Evolutionary conservation across 257 asterid genomes (phyloP), one percentile per base, ranked within the genome.

Genomic region (Salvia miltiorrhiza): DNA sequence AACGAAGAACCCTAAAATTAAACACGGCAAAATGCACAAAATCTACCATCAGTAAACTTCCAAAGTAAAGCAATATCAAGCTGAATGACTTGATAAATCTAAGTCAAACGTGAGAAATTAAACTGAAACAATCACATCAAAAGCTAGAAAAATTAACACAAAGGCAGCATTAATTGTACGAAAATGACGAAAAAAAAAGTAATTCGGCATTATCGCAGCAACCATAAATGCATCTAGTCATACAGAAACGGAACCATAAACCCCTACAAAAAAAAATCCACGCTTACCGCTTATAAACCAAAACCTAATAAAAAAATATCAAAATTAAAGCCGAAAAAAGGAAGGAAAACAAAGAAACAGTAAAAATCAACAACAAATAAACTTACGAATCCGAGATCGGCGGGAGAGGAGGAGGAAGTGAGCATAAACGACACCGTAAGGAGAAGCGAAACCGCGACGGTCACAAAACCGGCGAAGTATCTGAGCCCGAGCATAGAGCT

Each of bases 351-450:
- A 9, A 71, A 33, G 3, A 8, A 41, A 24, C 7, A 57, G 16
- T 6, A 47, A 61, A 23, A 50, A 71, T 35, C 9, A 67, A 19
- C 17, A 56, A 55, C 0, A 39, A 17, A 0, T 49, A 66, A 48
- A 77, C 86, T 71, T 57, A 87, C 91, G 56, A 47, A 48, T 66
- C 59, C 35, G 68, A 75, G 86, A 80, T 83, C 89, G 70, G 84
- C 73, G 5, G 82, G 77, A 54, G 44, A 49, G 35, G 88, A 77
- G 24, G 85, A 49, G 60, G 72, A 30, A 26, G 85, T 39, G 71
- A 74, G 71, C 71, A 80, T 73, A 52, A 80, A 63, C 10, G 91
- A 78, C 56, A 70, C 58, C 8, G 76, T 2, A 58, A 87, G 65
- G 62, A 78, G 74, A 52, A 85, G 58, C n/a, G 81, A 63, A 33